phyloP scores from a whole-genome alignment of 805 yeast genomes.

The Starmera amethionina region DNA sequence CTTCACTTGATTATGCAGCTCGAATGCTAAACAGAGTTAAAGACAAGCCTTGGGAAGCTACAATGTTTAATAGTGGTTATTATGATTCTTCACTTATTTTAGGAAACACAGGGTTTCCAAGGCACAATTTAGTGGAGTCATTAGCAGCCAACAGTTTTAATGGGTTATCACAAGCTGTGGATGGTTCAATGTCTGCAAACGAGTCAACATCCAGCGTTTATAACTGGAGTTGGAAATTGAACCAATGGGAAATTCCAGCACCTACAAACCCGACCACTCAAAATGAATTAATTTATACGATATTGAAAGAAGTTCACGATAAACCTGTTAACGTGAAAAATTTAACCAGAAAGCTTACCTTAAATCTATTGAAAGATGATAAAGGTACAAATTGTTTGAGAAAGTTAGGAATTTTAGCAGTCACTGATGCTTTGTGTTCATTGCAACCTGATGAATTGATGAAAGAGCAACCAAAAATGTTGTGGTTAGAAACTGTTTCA shows the following conservation, averaged over 20 bases:
- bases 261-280: conserved; percentile 27
- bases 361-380: conserved; percentile 1
- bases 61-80: conserved; percentile 47
- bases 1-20: conserved; percentile 44
- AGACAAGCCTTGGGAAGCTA: conserved; percentile 26
- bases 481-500: conserved; percentile 30
- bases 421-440: neutral
- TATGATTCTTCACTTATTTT: conserved; percentile 34
- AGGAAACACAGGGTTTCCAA: conserved; percentile 4
- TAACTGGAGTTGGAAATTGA: conserved; percentile 69
- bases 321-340: conserved; percentile 11
- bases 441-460: neutral
- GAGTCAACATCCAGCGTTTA: conserved; percentile 23
- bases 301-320: conserved; percentile 39
- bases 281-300: conserved; percentile 40
- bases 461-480: conserved; percentile 5
- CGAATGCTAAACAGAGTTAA: conserved; percentile 25
- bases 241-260: conserved; percentile 65
- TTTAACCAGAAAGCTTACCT: conserved; percentile 12
- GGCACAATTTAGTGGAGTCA: conserved; percentile 22
- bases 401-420: conserved; percentile 2
- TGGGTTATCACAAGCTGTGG: conserved; percentile 44
- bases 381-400: neutral
- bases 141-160: conserved; percentile 42
- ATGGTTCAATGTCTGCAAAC: conserved; percentile 11